Evolutionary conservation across 164 flowering plant species (phyloP), one percentile per base, ranked within the genome.

Genomic region (Hamamelis virginiana): DNA sequence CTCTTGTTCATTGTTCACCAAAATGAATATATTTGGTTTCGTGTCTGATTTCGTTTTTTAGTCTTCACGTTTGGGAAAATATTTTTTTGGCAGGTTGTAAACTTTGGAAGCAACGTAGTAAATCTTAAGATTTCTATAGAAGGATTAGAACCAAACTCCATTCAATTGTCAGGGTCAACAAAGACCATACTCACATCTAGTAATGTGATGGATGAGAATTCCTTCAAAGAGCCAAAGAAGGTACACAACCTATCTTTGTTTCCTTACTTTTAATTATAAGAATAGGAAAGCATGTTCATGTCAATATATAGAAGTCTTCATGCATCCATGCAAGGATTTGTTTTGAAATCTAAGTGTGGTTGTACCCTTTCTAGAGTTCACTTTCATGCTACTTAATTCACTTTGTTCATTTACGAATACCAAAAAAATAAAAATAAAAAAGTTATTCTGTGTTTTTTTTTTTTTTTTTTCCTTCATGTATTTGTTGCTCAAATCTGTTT

Each of bases 171-270:
- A 11, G 91, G 86, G 25, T 79, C 89, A 67, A 82, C 72, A 4
- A 85, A 82, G 81, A 86, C 85, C 11, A 78, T 71, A 15, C 81
- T 95, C 56, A 81, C 90, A 14, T 84, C 96, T 44, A 57, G n/a
- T 47, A 83, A 85, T 69, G 53, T 82, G 72, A 86, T 77, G 96
- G 97, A 87, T 74, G 99, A 91, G 80, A 92, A 95, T 64, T 88
- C 97, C 56, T 89, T 94, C 74, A 21, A 62, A 28, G 66, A 78
- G 13, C 97, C 92, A 68, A 74, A 63, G 1, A 92, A 90, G 96
- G 97, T 90, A 80, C 16, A n/a, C 5, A 13, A 57, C 21, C 47
- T 11, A 8, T 38, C 43, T 1, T 12, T 59, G 38, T 28, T 11
- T 13, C 26, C 16, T 19, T 9, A 64, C 23, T 44, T 46, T 33